A percentile compares a stretch with the other conserved stretches of the same genome.
phyloP scores from a whole-genome alignment of 257 asterid species.

The Ophiorrhiza pumila region DNA sequence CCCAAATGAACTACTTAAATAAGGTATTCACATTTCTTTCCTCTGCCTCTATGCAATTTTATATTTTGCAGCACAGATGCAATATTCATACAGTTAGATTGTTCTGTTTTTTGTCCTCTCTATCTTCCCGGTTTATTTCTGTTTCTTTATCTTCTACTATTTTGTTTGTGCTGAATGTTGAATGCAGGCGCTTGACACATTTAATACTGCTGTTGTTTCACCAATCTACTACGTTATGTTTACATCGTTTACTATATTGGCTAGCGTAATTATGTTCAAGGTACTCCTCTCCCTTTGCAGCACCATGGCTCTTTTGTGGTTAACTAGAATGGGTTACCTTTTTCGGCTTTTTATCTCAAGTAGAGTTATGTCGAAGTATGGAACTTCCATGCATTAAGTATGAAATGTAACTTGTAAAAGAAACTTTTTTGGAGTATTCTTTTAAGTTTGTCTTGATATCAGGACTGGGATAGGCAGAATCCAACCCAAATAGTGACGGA shows the following conservation, averaged over 20 bases:
- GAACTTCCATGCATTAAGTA: not conserved
- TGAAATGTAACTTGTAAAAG: not conserved
- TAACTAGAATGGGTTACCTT: not conserved
- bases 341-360: not conserved
- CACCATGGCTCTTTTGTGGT: not conserved
- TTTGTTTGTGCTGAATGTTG: constrained; percentile 21
- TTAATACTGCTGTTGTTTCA: constrained; percentile 96
- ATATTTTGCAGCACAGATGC: too few species aligned
- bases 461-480: constrained; percentile 98
- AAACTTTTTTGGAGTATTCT: not conserved
- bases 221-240: constrained; percentile 97
- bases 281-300: constrained; percentile 38
- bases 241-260: constrained; percentile 89
- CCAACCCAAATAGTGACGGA: constrained; percentile 93
- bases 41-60: not conserved
- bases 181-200: constrained; percentile 95
- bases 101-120: not conserved
- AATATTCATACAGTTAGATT: not conserved
- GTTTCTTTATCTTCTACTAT: constrained; percentile 14
- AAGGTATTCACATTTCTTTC: constrained; percentile 44
- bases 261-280: constrained; percentile 99
- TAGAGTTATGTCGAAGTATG: too few species aligned
- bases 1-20: constrained; percentile 89
- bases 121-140: not conserved
- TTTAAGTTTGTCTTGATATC: constrained; percentile 19